Evolutionary conservation across 2,329 filamentous ascomycete species (phyloP).

Genomic region (Neurospora sp.): DNA sequence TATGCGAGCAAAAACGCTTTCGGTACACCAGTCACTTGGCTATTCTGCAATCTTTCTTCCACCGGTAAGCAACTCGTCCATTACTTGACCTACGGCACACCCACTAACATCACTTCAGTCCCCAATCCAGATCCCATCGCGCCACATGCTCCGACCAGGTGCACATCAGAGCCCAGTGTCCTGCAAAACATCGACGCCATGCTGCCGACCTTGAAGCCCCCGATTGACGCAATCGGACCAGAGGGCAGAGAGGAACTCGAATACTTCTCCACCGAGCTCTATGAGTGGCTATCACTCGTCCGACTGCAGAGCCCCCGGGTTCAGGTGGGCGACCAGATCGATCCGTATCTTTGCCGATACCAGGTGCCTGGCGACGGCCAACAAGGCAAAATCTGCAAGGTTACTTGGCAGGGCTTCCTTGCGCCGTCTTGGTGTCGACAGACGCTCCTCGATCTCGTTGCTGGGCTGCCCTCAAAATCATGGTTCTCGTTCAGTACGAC

Average conservation of each 20-base stretch:
- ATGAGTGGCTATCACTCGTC: constrained; percentile 68
- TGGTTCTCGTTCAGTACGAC: constrained; percentile 49
- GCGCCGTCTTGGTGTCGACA: constrained; percentile 41
- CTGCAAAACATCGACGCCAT: constrained; percentile 17
- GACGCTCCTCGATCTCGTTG: constrained; percentile 36
- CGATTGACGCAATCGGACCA: constrained; percentile 22
- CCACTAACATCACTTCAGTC: constrained; percentile 27
- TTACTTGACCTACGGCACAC: constrained; percentile 1
- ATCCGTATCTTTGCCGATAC: constrained; percentile 62
- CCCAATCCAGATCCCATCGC: constrained; percentile 39
- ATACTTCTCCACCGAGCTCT: constrained; percentile 51
- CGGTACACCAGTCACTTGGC: constrained; percentile 57
- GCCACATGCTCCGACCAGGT: constrained; percentile 32
- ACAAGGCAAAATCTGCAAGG: constrained; percentile 31
- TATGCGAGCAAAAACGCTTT: constrained; percentile 75
- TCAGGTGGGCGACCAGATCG: constrained; percentile 44
- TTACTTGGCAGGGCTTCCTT: constrained; percentile 52
- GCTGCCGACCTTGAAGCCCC: constrained; percentile 25
- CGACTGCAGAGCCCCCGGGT: constrained; percentile 57
- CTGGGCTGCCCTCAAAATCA: constrained; percentile 29
- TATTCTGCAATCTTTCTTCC: constrained; percentile 57
- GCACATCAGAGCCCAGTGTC: constrained; percentile 27
- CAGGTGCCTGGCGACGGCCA: constrained; percentile 35
- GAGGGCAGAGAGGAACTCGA: constrained; percentile 43
- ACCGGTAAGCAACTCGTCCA: constrained; percentile 29